Percentiles rank a stretch among this genome's conserved stretches.
Evolutionary conservation across 495 filamentous ascomycete genomes (phyloP).

Genomic region (Daldinia loculata): DNA sequence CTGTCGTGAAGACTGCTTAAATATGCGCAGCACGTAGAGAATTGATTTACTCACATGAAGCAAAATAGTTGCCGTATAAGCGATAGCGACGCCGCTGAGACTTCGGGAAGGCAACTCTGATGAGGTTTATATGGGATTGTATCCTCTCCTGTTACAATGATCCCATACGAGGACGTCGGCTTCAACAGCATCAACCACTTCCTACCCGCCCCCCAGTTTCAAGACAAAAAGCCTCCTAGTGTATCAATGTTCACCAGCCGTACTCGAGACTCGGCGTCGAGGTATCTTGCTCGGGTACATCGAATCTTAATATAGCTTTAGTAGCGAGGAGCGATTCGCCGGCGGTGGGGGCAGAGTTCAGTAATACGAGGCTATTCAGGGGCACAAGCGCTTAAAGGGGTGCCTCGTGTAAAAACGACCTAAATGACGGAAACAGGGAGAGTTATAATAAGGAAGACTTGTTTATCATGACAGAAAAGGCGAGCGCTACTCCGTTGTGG

Average conservation of each 20-base stretch:
- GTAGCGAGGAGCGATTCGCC: neutral
- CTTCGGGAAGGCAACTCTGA: neutral
- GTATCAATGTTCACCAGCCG: neutral
- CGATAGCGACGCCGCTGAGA: neutral
- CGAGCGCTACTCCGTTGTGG: too few relatives aligned
- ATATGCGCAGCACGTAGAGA: neutral
- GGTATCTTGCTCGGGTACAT: neutral
- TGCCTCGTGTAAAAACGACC: neutral
- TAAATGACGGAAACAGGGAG: neutral
- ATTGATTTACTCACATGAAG: neutral
- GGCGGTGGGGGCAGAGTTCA: neutral
- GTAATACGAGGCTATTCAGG: constrained; percentile 1
- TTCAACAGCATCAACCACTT: neutral
- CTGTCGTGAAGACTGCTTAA: too few relatives aligned
- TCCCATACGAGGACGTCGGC: neutral
- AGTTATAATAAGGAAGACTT: neutral
- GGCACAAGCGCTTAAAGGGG: neutral
- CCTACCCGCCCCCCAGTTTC: neutral
- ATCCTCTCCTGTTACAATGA: neutral
- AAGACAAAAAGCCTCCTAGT: neutral
- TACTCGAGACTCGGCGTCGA: neutral
- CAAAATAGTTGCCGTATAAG: neutral
- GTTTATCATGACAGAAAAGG: neutral
- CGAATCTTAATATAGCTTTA: neutral
- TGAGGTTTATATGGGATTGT: neutral